Evolutionary conservation across 2,329 filamentous ascomycete species (phyloP).

Genomic region (Aspergillus hiratsukae): DNA sequence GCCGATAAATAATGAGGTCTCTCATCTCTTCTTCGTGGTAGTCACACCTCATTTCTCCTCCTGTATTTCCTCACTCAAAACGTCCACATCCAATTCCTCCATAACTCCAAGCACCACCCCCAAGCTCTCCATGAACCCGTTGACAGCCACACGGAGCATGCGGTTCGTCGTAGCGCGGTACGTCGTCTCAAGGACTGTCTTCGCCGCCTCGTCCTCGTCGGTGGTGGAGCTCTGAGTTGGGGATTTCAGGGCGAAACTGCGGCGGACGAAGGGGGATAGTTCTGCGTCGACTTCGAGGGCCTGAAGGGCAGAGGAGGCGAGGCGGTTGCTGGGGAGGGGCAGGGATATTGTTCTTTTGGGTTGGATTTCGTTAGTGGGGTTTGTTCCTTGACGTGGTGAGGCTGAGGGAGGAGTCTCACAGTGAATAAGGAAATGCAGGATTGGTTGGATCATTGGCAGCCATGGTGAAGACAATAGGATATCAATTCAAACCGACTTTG

Average conservation of each 20-base stretch:
- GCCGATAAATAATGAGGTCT: neutral
- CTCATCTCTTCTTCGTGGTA: neutral
- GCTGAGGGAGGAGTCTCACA: conserved; percentile 24
- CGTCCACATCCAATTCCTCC: conserved; percentile 83
- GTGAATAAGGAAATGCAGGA: conserved; percentile 35
- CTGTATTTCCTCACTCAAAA: conserved; percentile 50
- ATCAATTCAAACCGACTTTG: neutral
- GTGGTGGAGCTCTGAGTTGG: conserved; percentile 18
- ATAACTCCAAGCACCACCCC: conserved; percentile 82
- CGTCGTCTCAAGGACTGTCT: conserved; percentile 62
- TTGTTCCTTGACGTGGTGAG: conserved; percentile 2
- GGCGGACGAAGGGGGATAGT: conserved; percentile 75
- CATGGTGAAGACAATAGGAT: conserved; percentile 10
- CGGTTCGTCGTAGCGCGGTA: conserved; percentile 90
- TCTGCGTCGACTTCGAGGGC: conserved; percentile 83
- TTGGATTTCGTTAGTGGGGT: conserved; percentile 1
- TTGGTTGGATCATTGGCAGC: conserved; percentile 15
- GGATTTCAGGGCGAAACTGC: conserved; percentile 59
- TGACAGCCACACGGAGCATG: conserved; percentile 93
- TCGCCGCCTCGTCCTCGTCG: conserved; percentile 28
- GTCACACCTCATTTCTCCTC: conserved; percentile 18
- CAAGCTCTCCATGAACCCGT: conserved; percentile 91
- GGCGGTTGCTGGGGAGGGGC: conserved; percentile 74
- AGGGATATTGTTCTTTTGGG: conserved; percentile 62
- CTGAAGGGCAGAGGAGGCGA: conserved; percentile 70